Base-by-base conservation (phyloP, 2,329 filamentous ascomycete genomes). In the Ceratocystis harringtonii region DNA sequence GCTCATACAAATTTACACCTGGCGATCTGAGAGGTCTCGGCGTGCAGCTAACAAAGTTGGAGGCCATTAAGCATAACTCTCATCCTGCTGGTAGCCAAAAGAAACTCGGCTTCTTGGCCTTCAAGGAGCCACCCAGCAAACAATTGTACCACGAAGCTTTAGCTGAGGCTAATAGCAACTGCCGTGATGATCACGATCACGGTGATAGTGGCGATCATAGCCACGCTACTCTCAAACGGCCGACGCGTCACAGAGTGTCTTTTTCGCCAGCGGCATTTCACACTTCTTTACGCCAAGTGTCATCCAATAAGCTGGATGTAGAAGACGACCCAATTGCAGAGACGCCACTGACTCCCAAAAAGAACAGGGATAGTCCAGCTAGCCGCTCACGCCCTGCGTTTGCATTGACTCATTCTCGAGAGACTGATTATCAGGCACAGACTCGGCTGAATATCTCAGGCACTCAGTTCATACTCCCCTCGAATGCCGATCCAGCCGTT, bases 1-100 rank as follows among this genome's bases (percentile, higher is more conserved):
- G 88, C 64, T 86, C 87, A 1, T 92, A 89, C 73, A 86, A 83
- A 28, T 90, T 97, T 70, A 89, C 88, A 1, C 90, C 94, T 0
- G 94, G 92, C 8, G 94, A 99, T 72, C 79, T 99, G n/a, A 84
- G 94, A 71, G 94, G 94, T 0, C 79, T 99, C 8, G 94, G 94
- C 0, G 83, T 97, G 0, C 92, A 96, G 72, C 88, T 97, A 84
- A 94, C 91, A 15, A 96, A 91, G 73, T 80, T 99, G 3, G 91
- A 96, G 70, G 84, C 88, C 0, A 77, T 94, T 70, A 95, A 89
- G 71, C 32, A 19, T 5, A 72, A 76, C 17, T 77, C 79, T 1
- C 71, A n/a, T 81, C 77, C 1, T 1, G 85, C 91, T 64, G 84
- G 88, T 68, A 95, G 90, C 71, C 92, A 97, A 73, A 86, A 82